Base-by-base conservation (phyloP, 164 flowering plant genomes). In the Tetracentron sinense region DNA sequence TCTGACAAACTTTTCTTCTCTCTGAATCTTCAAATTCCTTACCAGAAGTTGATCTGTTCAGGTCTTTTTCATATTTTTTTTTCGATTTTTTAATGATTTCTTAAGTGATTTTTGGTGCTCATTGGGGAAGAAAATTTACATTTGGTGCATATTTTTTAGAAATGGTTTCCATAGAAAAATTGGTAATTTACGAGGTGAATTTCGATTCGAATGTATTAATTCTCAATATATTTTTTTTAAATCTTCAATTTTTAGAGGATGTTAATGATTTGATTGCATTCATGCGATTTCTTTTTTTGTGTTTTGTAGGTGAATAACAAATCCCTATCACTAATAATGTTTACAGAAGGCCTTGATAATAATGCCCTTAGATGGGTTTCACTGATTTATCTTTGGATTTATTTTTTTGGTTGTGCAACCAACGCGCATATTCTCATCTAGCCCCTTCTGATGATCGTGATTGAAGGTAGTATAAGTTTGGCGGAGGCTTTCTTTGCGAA, bases 281-380 rank as follows among this genome's bases (percentile, higher is more conserved):
- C 48, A 21, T 33, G 16, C 6, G 23, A 11, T 56, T 15, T 61
- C 25, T 57, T 26, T 31, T 22, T 47, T 50, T 25, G 16, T 33
- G 19, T 58, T 25, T 54, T 68, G 74, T n/a, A n/a, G n/a, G 69
- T 56, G 68, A 72, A 52, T 33, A 53, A 3, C 22, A 15, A 31
- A 28, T 26, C 1, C 22, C 11, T 44, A 50, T n/a, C n/a, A n/a
- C n/a, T 17, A 38, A 61, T 17, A 20, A 81, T 81, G 85, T 81
- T 81, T 42, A 81, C 81, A 7, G 77, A 81, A 65, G 85, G 85
- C 1, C 78, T 81, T n/a, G 81, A 81, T 64, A 74, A 47, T 12
- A 74, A 64, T 61, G 78, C 79, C 23, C 69, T 81, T 31, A 73
- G 70, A 50, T 81, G 85, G 85, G 79, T 8, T 17, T 21, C 2